Evolutionary conservation across 306 rosid species (phyloP), one percentile per base, ranked within the genome.

Genomic region (Amphicarpaea edgeworthii): DNA sequence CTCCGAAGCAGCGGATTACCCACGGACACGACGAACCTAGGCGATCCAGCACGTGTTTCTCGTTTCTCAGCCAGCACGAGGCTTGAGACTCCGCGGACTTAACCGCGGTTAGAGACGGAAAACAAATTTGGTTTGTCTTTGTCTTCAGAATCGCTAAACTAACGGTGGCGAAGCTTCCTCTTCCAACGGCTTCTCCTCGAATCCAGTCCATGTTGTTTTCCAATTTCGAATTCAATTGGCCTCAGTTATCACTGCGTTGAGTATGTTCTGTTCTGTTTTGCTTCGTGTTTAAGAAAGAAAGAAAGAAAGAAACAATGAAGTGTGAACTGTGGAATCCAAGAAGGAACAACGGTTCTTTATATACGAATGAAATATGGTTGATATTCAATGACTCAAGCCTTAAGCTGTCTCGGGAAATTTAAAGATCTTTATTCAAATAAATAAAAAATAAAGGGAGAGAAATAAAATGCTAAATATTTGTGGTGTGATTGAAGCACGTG

Each of bases 151-250:
- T 30, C 0, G 88, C 93, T 24, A 87, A 57, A 82, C 53, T 72
- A 67, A 96, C 84, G 0, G 91, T 87, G 2, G 93, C 96, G n/a
- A 96, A 96, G 70, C 90, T 92, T 3, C 99, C 99, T 49, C 84
- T 57, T 6, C 99, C 99, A 40, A 96, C 47, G 0, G 83, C 65
- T 12, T 86, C 68, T 28, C 99, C 97, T 55, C 99, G 92, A 84
- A 83, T 32, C 99, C 98, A 96, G 64, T 86, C 90, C 99, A 96
- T 92, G 46, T 73, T n/a, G n/a, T n/a, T n/a, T 12, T 26, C 16
- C 16, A 37, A 30, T 0, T 30, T 30, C 37, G n/a, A 30, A 30
- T 30, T 30, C 4, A 30, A 38, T 6, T 15, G n/a, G n/a, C 17
- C 15, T 30, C 5, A 7, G 68, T 0, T 19, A 23, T 62, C 20